Evolutionary conservation across 768 basidiomycete genomes (phyloP), one percentile per base, ranked within the genome.

Genomic region (Gloeophyllum trabeum): DNA sequence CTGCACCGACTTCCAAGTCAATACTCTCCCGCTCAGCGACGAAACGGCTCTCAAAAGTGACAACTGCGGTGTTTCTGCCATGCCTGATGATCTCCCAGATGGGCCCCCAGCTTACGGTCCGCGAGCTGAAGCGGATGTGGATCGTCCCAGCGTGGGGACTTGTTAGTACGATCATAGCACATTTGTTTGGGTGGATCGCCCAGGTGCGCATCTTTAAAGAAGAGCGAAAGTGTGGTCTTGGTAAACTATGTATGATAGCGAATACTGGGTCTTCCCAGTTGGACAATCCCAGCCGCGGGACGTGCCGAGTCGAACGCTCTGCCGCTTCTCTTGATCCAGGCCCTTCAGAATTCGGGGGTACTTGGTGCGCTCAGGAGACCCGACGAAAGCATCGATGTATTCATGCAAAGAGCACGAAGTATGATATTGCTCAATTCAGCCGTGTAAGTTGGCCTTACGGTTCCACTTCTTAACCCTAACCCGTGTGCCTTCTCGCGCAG

Each of bases 201-300:
- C n/a, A n/a, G n/a, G n/a, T n/a, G n/a, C n/a, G n/a, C n/a, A n/a
- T n/a, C n/a, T n/a, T n/a, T n/a, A n/a, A n/a, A n/a, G n/a, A n/a
- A n/a, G n/a, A n/a, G n/a, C n/a, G n/a, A n/a, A n/a, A n/a, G n/a
- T n/a, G n/a, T n/a, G n/a, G n/a, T n/a, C n/a, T n/a, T n/a, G n/a
- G n/a, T n/a, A n/a, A n/a, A n/a, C n/a, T n/a, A n/a, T n/a, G n/a
- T n/a, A n/a, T n/a, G n/a, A n/a, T n/a, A n/a, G n/a, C n/a, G n/a
- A n/a, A n/a, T n/a, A n/a, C n/a, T n/a, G n/a, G n/a, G 21, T 24
- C 37, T 16, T 52, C 54, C 49, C 7, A 42, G 52, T 35, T 58
- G 57, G 57, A 53, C 55, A 46, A 50, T 58, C 42, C 48, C 52
- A 44, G 57, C 57, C 3, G 42, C 52, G 24, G 57, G 57, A 14